Conservation (phyloP, 1,284 basidiomycete species). For the Rhizoctonia solani region DNA sequence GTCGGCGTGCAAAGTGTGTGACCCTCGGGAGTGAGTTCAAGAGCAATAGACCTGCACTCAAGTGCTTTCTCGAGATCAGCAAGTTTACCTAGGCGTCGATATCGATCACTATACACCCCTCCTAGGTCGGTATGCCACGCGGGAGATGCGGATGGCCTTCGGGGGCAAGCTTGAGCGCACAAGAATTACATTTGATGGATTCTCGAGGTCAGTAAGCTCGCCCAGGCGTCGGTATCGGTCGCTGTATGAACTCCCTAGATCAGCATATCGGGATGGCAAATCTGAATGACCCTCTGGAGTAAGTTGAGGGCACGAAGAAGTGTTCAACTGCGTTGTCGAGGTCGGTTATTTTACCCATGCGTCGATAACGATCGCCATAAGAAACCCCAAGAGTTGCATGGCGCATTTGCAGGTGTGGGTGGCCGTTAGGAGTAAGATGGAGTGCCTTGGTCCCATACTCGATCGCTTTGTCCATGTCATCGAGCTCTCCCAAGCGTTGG, state of each 20-base stretch:
- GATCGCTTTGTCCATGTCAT: no score
- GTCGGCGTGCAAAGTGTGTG: background rate
- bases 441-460: background rate
- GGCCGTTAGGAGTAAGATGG: background rate
- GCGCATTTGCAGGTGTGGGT: background rate
- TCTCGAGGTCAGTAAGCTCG: background rate
- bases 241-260: background rate
- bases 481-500: background rate
- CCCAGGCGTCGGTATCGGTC: background rate
- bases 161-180: background rate
- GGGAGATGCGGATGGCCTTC: background rate
- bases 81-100: background rate
- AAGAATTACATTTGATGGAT: background rate
- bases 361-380: background rate
- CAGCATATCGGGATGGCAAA: background rate
- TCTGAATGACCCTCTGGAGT: background rate
- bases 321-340: background rate
- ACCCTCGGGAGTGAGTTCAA: background rate
- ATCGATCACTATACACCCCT: background rate
- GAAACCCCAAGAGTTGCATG: background rate
- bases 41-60: background rate
- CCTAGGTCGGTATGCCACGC: background rate
- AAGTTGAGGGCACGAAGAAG: background rate
- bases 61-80: background rate
- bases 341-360: background rate